Percentiles rank a stretch among this genome's conserved stretches.
These are phyloP conservation scores for Fistulifera pelliculosa DNA, from an alignment of 108 stramenopile species.

Conservation along the genomic window DNA sequence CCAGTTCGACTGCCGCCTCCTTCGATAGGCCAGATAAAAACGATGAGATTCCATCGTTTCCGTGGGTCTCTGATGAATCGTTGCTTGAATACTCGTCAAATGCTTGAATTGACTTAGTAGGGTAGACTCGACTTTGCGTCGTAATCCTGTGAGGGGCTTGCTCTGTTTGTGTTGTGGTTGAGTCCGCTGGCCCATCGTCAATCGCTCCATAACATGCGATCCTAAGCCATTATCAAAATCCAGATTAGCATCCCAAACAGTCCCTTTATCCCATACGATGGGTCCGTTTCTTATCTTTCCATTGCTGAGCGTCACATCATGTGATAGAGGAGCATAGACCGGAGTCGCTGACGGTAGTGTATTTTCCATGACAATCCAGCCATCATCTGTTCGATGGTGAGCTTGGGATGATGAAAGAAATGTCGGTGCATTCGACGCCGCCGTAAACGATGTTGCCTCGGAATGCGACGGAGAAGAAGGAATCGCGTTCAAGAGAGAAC, in stretches of 20 bases:
- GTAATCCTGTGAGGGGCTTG: slow-evolving; percentile 19
- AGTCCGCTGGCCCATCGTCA: background rate
- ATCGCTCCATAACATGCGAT: slow-evolving; percentile 9
- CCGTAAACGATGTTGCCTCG: slow-evolving; percentile 3
- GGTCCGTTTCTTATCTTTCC: background rate
- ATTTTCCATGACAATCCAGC: slow-evolving; percentile 26
- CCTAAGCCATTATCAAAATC: slow-evolving; percentile 29
- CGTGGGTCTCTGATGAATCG: too few relatives aligned
- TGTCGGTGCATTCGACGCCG: background rate
- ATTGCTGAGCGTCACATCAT: background rate
- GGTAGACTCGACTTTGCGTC: slow-evolving; percentile 26
- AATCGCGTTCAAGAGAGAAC: background rate
- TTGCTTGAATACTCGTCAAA: too few relatives aligned
- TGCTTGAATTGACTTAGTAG: slow-evolving; percentile 7
- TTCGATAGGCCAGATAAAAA: slow-evolving; percentile 47
- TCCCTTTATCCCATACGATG: slow-evolving; percentile 20
- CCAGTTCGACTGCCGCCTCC: slow-evolving; percentile 35
- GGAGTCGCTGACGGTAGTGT: slow-evolving; percentile 20
- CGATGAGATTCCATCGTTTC: slow-evolving; percentile 1
- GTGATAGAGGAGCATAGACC: background rate
- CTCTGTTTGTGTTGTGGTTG: background rate
- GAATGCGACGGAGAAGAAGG: slow-evolving; percentile 2
- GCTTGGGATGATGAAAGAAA: background rate
- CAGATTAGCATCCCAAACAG: slow-evolving; percentile 42
- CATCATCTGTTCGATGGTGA: slow-evolving; percentile 13